These are phyloP conservation scores for Globisporangium parvum DNA, from an alignment of 352 stramenopile species.

Conservation along the genomic window DNA sequence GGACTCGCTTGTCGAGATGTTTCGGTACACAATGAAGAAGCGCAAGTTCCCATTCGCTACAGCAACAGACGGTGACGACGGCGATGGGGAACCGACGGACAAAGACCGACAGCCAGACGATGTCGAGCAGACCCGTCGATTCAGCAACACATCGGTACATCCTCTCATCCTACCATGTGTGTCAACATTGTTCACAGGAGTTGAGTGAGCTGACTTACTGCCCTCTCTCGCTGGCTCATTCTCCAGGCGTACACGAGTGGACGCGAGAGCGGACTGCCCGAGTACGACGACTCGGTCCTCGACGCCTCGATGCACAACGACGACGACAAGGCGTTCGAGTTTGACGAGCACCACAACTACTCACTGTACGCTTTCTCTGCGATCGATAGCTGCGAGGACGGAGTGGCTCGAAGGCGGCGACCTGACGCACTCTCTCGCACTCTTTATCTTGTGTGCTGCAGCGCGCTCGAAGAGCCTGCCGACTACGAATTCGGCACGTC, in stretches of 20 bases:
- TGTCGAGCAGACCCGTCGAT: constrained; percentile 65
- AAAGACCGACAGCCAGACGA: constrained; percentile 10
- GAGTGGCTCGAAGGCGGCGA: too few species aligned
- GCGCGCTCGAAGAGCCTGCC: constrained; percentile 30
- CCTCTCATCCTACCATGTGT: neutral
- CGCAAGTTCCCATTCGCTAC: constrained; percentile 66
- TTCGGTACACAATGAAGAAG: constrained; percentile 83
- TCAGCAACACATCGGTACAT: constrained; percentile 54
- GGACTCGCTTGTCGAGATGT: constrained; percentile 66
- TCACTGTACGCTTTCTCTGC: constrained; percentile 5
- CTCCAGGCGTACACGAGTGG: neutral
- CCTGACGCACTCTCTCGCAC: constrained; percentile 6
- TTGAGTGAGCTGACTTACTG: neutral
- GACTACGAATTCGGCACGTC: constrained; percentile 54
- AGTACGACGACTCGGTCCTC: constrained; percentile 6
- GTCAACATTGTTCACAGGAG: too few species aligned
- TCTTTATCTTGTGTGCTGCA: constrained; percentile 2
- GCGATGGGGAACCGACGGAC: neutral
- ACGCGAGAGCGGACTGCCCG: constrained; percentile 12
- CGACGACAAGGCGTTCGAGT: constrained; percentile 37
- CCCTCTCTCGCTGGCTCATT: neutral
- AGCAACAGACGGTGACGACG: constrained; percentile 12
- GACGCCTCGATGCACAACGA: constrained; percentile 24
- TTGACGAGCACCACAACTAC: constrained; percentile 26
- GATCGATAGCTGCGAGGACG: neutral